Conservation (phyloP, 2,329 filamentous ascomycete species). For the Aureobasidium pullulans region DNA sequence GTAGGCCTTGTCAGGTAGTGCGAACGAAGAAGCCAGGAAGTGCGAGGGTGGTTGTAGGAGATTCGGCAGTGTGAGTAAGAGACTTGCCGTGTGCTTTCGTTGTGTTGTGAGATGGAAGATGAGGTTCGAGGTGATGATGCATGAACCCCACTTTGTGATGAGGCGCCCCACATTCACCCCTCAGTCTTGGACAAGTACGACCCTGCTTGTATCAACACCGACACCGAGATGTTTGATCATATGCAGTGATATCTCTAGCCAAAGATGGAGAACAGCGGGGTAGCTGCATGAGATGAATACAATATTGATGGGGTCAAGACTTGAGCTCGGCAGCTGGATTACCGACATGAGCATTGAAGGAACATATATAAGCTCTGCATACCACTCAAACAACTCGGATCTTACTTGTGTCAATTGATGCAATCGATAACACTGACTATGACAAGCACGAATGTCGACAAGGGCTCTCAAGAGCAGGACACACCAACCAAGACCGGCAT, state of each 20-base stretch:
- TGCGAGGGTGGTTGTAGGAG: background rate
- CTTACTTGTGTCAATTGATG: too few species aligned
- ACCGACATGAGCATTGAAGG: too few species aligned
- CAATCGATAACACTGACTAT: too few species aligned
- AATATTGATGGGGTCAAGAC: too few species aligned
- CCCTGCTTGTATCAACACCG: background rate
- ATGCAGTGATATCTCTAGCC: too few species aligned
- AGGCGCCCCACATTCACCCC: background rate
- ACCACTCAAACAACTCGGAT: too few species aligned
- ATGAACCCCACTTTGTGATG: background rate
- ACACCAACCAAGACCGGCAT: conserved; percentile 35
- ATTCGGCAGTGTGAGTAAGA: background rate
- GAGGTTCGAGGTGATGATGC: background rate
- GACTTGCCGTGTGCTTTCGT: too few species aligned
- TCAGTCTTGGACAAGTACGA: background rate
- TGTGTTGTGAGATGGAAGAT: background rate
- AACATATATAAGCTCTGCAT: too few species aligned
- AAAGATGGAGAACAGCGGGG: background rate
- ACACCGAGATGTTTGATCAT: background rate
- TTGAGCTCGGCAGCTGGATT: too few species aligned
- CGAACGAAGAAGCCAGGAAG: too few species aligned
- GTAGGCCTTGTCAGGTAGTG: background rate
- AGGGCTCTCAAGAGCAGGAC: background rate
- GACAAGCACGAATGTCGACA: too few species aligned
- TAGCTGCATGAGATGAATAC: background rate